These are phyloP conservation scores for Hypoxylon trugodes DNA, from an alignment of 495 filamentous ascomycete genomes.

Conservation along the genomic window DNA sequence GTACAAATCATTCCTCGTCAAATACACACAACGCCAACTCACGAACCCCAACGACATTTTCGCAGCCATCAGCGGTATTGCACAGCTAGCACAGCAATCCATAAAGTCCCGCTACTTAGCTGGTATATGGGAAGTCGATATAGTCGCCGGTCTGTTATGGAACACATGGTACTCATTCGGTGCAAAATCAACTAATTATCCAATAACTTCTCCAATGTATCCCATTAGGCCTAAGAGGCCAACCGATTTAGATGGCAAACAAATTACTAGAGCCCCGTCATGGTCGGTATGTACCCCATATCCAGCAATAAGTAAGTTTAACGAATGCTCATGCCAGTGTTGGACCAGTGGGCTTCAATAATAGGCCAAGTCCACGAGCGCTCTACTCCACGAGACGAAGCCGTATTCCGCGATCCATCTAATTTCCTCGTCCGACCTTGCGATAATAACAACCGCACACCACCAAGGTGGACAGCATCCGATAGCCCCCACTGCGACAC, in stretches of 20 bases:
- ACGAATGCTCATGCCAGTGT: not conserved
- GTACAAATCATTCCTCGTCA: constrained; percentile 14
- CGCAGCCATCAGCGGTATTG: constrained; percentile 26
- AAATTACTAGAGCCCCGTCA: constrained; percentile 21
- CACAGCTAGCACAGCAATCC: constrained; percentile 12
- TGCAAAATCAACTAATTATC: not conserved
- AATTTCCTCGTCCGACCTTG: constrained; percentile 29
- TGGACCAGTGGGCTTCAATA: constrained; percentile 24
- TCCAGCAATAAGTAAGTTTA: not conserved
- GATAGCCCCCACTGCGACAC: constrained; percentile 21
- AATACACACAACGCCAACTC: constrained; percentile 20
- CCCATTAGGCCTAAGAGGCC: constrained; percentile 5
- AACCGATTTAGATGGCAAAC: not conserved
- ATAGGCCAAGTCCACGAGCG: constrained; percentile 14
- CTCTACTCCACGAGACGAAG: not conserved
- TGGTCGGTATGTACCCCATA: constrained; percentile 28
- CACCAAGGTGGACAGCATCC: not conserved
- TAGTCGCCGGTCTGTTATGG: constrained; percentile 28
- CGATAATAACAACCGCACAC: not conserved
- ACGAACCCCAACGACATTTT: constrained; percentile 31
- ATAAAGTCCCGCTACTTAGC: constrained; percentile 33
- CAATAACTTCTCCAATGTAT: not conserved
- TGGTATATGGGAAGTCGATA: constrained; percentile 31
- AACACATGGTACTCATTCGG: constrained; percentile 5
- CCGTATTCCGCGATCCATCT: not conserved